These are phyloP conservation scores for Cupressus sempervirens DNA, from an alignment of 75 land plant species.

Conservation along the genomic window DNA sequence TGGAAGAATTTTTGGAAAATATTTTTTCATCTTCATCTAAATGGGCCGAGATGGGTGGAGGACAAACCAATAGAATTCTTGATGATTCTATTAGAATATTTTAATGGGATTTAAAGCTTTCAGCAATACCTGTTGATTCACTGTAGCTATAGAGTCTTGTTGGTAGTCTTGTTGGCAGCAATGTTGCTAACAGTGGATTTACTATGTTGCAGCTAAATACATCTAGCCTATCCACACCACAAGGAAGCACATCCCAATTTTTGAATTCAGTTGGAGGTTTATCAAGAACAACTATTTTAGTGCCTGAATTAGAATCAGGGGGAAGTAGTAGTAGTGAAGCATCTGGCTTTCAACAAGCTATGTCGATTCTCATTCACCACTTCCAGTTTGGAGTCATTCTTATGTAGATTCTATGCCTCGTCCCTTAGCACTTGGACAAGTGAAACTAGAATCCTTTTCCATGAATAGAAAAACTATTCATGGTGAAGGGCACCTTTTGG, in stretches of 20 bases:
- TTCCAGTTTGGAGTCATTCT: conserved; percentile 31
- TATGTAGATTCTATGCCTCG: conserved; percentile 18
- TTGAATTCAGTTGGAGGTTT: neutral
- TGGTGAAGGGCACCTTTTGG: conserved; percentile 18
- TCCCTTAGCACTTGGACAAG: conserved; percentile 23
- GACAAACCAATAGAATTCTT: conserved; percentile 6
- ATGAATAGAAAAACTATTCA: conserved; percentile 14
- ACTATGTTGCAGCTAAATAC: conserved; percentile 4
- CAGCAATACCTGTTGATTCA: neutral
- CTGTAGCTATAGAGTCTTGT: conserved; percentile 6
- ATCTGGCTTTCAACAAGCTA: conserved; percentile 11
- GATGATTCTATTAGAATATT: conserved; percentile 11
- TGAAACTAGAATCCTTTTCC: conserved; percentile 20
- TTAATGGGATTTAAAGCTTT: conserved; percentile 5
- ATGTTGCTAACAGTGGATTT: neutral
- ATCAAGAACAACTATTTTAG: neutral
- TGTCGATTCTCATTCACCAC: conserved; percentile 11
- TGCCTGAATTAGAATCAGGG: neutral
- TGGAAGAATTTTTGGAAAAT: conserved; percentile 22
- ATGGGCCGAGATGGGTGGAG: conserved; percentile 7
- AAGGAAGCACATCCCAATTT: conserved; percentile 12
- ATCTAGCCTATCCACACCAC: neutral
- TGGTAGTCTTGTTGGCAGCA: no score
- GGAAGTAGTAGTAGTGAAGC: conserved; percentile 17
- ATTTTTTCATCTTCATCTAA: conserved; percentile 15